These are phyloP conservation scores for Penstemon newberryi DNA, from an alignment of 257 asterid genomes.

Conservation along the genomic window DNA sequence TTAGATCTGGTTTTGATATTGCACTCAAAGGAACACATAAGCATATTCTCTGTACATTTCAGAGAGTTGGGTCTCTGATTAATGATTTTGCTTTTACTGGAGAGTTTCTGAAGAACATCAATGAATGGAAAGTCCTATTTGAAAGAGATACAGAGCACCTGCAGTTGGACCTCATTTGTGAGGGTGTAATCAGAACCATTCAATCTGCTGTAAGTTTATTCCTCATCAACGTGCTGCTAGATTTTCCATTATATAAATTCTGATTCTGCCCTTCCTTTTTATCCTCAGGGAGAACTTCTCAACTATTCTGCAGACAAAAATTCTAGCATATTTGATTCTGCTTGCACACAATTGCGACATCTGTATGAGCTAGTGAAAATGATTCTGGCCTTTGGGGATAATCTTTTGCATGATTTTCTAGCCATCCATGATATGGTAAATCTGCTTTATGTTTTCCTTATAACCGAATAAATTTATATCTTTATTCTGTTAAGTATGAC, in stretches of 20 bases:
- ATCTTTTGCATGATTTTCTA: conserved; percentile 66
- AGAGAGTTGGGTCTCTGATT: conserved; percentile 37
- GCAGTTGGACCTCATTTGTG: conserved; percentile 57
- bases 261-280: conserved; percentile 6
- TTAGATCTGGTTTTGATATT: conserved; percentile 41
- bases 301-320: conserved; percentile 36
- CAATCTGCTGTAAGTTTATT: conserved; percentile 59
- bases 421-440: conserved; percentile 69
- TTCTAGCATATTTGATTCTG: conserved; percentile 34
- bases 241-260: conserved; percentile 17
- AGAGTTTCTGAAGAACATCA: conserved; percentile 44
- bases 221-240: neutral
- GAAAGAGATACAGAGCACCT: conserved; percentile 50
- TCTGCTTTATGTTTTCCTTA: conserved; percentile 11
- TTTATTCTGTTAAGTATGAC: neutral
- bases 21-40: conserved; percentile 45
- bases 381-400: conserved; percentile 63
- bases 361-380: conserved; percentile 48
- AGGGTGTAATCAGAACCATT: conserved; percentile 46
- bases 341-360: conserved; percentile 43
- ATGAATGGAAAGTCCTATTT: conserved; percentile 58
- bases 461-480: neutral
- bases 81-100: conserved; percentile 40
- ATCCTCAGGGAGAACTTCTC: conserved; percentile 66
- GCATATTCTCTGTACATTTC: conserved; percentile 42